These are phyloP conservation scores for Hyaloscypha hepaticicola DNA, from an alignment of 495 filamentous ascomycete genomes.

Conservation along the genomic window DNA sequence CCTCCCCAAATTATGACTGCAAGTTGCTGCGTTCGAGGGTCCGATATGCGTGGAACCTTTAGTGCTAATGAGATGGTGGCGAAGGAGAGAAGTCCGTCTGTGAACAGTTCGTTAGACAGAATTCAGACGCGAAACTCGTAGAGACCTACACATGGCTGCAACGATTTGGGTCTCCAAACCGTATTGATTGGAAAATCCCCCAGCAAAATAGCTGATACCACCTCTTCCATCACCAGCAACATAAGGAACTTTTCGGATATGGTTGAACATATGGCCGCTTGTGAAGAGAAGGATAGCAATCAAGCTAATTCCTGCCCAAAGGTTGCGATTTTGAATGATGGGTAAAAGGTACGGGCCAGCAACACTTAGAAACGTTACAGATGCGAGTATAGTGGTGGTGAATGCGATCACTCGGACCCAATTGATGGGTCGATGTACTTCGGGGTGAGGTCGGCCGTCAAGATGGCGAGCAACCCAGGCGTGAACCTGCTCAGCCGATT, in stretches of 20 bases:
- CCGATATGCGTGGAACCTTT: conserved; percentile 84
- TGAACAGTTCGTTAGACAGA: background rate
- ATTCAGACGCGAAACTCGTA: background rate
- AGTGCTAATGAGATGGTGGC: conserved; percentile 84
- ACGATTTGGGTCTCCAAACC: conserved; percentile 96
- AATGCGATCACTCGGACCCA: conserved; percentile 71
- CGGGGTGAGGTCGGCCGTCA: conserved; percentile 68
- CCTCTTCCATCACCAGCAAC: conserved; percentile 83
- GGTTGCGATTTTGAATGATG: conserved; percentile 81
- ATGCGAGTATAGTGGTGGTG: conserved; percentile 64
- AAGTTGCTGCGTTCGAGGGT: conserved; percentile 75
- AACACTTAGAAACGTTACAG: conserved; percentile 65
- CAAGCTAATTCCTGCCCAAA: conserved; percentile 90
- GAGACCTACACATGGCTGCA: conserved; percentile 85
- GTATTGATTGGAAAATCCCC: conserved; percentile 92
- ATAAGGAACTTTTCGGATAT: conserved; percentile 96
- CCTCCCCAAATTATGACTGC: conserved; percentile 80
- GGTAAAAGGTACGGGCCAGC: conserved; percentile 85
- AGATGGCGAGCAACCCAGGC: conserved; percentile 77
- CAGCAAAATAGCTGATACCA: conserved; percentile 87
- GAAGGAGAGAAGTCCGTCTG: conserved; percentile 92
- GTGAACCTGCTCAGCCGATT: conserved; percentile 75
- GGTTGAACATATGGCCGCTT: conserved; percentile 98
- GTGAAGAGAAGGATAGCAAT: conserved; percentile 93
- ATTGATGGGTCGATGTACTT: conserved; percentile 81